Evolutionary conservation across 2,329 filamentous ascomycete species (phyloP), one percentile per base, ranked within the genome.

Genomic region (Coniella vitis): DNA sequence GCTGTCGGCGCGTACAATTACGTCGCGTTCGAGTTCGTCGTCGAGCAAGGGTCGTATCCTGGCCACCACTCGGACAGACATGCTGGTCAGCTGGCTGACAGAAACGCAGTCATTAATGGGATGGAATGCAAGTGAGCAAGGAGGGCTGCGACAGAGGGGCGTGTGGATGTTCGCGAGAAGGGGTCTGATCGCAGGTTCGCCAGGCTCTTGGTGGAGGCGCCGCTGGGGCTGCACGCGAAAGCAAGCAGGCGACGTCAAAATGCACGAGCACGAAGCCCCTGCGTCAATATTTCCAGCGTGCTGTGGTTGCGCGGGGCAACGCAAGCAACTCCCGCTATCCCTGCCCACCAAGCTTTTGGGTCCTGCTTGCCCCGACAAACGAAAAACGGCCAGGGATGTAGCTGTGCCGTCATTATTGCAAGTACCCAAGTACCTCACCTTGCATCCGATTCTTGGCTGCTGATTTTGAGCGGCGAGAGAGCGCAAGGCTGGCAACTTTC

Each of bases 11-110:
- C 71, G 74, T 57, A 97, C 84, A 58, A 97, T 95, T 53, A 87
- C 78, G 70, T 97, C 91, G 67, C 86, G 86, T 62, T 93, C 87
- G 51, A 85, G 74, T 72, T 97, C 93, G 55, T 85, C 83, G 59
- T 87, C 84, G 55, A 96, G 81, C 55, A 96, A 78, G 45, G 91
- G 91, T 59, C 91, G 84, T 60, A 98, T 87, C 57, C 93, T 81
- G 52, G 91, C 90, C 56, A 97, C 87, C 51, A 97, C 90, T 62
- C 88, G 79, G 57, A 96, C 87, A 53, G 76, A 77, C 81, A 82
- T 80, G 52, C 7, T 49, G 40, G 16, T 20, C 34, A 19, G 31
- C 25, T 5, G 25, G 25, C 25, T 29, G 25, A 5, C 5, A 10
- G 25, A 29, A 10, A 29, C 25, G n/a, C 25, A 29, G 25, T 5